Conservation (phyloP, 2,329 filamentous ascomycete species). For the Fusarium euwallaceae region DNA sequence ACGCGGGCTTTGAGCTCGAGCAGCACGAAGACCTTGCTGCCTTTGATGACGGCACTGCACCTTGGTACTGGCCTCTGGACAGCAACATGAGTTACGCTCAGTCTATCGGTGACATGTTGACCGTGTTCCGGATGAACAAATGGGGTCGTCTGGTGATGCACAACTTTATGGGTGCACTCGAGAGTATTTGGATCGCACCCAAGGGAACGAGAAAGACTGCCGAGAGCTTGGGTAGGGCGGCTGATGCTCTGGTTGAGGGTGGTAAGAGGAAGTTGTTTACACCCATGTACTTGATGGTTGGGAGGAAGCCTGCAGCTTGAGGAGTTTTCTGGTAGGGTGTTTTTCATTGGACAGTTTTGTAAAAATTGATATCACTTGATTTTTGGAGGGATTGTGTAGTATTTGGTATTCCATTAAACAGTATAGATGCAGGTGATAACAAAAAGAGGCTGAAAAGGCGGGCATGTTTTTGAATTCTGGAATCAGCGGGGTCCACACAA, state of each 20-base stretch:
- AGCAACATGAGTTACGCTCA: slow-evolving; percentile 85
- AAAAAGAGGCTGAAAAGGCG: neutral
- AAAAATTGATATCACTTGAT: neutral
- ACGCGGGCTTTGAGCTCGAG: slow-evolving; percentile 84
- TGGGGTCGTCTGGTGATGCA: slow-evolving; percentile 79
- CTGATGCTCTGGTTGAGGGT: slow-evolving; percentile 85
- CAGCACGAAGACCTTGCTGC: slow-evolving; percentile 69
- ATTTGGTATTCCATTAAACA: neutral
- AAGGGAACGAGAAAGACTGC: slow-evolving; percentile 88
- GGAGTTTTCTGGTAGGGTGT: neutral
- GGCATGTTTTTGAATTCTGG: neutral
- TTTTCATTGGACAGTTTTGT: neutral
- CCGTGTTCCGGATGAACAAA: slow-evolving; percentile 87
- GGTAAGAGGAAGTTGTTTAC: slow-evolving; percentile 89
- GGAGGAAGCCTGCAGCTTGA: slow-evolving; percentile 74
- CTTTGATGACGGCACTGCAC: slow-evolving; percentile 61
- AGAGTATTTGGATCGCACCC: slow-evolving; percentile 78
- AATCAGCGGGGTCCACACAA: neutral
- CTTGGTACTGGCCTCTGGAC: slow-evolving; percentile 89
- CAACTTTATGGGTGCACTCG: slow-evolving; percentile 78
- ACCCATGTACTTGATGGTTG: slow-evolving; percentile 96
- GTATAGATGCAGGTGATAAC: neutral
- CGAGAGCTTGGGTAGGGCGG: slow-evolving; percentile 81
- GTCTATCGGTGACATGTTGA: slow-evolving; percentile 78
- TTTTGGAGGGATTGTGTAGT: neutral